phyloP scores from a whole-genome alignment of 2,329 filamentous ascomycete species.

The Colletotrichum lindemuthianum region DNA sequence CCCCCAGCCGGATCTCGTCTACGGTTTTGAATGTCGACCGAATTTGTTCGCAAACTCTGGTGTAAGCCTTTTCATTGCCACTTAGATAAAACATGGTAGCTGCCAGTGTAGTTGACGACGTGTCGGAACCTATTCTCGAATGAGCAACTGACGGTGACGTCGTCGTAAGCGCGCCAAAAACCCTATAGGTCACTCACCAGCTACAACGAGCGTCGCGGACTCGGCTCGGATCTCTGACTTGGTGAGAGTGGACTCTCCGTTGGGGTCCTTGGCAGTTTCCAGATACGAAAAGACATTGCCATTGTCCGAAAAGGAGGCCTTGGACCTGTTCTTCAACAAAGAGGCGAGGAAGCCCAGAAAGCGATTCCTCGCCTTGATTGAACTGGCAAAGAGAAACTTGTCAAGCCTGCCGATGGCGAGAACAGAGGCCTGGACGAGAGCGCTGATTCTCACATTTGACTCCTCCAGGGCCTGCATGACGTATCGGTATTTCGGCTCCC shows the following conservation, averaged over 20 bases:
- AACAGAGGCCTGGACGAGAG: constrained; percentile 30
- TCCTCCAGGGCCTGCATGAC: constrained; percentile 35
- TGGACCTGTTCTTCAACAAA: constrained; percentile 33
- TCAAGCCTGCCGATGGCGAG: constrained; percentile 12
- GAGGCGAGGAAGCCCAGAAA: constrained; percentile 25
- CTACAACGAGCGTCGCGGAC: constrained; percentile 48
- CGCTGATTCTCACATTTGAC: constrained; percentile 39
- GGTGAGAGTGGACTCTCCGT: constrained; percentile 51
- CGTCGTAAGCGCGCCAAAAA: background rate
- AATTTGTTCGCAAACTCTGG: constrained; percentile 45
- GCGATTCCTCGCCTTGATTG: constrained; percentile 13
- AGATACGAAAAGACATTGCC: constrained; percentile 60
- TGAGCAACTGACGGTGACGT: background rate
- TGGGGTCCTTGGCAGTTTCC: constrained; percentile 56
- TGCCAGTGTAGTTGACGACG: constrained; percentile 49
- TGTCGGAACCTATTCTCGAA: constrained; percentile 46
- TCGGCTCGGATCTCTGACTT: constrained; percentile 52
- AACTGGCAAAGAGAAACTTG: constrained; percentile 10
- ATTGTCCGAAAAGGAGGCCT: constrained; percentile 43
- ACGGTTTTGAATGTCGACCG: constrained; percentile 45
- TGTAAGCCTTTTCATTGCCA: constrained; percentile 43
- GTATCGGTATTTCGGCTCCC: constrained; percentile 28
- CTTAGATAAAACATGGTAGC: constrained; percentile 51
- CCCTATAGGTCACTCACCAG: constrained; percentile 26
- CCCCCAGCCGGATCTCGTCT: constrained; percentile 48